Conservation (phyloP, 2,329 filamentous ascomycete genomes). For the Venturia nashicola region DNA sequence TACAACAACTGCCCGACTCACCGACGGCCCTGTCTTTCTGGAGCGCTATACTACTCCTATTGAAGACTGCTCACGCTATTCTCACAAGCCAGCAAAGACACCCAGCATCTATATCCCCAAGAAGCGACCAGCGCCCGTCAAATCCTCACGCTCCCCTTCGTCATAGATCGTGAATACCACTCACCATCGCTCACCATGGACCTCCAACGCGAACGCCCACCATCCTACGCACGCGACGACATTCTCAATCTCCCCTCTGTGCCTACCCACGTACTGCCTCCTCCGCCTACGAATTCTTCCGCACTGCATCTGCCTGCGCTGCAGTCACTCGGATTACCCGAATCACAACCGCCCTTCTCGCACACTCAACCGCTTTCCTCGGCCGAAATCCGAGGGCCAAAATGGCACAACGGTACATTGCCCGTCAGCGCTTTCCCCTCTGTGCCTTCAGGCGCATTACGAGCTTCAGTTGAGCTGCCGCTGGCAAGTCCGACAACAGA, state of each 20-base stretch:
- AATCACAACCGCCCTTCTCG: neutral
- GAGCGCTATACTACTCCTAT: neutral
- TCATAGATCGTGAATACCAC: conserved; percentile 7
- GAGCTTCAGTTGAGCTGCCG: conserved; percentile 12
- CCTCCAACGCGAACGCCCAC: conserved; percentile 23
- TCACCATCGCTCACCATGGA: conserved; percentile 6
- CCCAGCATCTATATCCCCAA: neutral
- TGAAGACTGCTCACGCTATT: neutral
- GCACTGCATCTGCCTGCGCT: conserved; percentile 31
- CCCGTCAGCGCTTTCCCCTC: conserved; percentile 17
- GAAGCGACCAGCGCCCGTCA: neutral
- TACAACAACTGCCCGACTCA: neutral
- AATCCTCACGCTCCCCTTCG: neutral
- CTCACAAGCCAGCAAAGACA: neutral
- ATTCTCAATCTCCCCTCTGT: conserved; percentile 30
- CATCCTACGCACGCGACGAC: conserved; percentile 30
- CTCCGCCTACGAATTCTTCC: conserved; percentile 13
- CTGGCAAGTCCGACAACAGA: conserved; percentile 31
- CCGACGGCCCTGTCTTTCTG: neutral
- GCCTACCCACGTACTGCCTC: conserved; percentile 23
- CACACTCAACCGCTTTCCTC: conserved; percentile 19
- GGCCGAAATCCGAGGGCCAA: conserved; percentile 21
- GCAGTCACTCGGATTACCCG: conserved; percentile 29
- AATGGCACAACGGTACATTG: conserved; percentile 16
- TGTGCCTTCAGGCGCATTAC: conserved; percentile 18